Evolutionary conservation across 164 flowering plant genomes (phyloP), one percentile per base, ranked within the genome.

Genomic region (Warburgia ugandensis): DNA sequence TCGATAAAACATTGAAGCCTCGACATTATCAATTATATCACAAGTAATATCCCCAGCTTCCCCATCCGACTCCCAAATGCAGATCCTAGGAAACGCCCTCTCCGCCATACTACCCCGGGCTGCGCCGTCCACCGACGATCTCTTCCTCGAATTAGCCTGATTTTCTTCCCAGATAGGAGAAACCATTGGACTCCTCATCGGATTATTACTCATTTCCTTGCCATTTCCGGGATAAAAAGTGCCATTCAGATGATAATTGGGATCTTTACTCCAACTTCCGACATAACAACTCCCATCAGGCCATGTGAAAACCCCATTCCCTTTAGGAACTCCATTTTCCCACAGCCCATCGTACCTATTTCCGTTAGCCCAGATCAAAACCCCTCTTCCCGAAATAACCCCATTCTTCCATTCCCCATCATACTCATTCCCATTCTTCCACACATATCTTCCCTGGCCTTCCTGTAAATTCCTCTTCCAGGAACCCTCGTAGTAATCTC

Each of bases 11-110:
- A 71, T 70, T 0, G 80, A 70, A 0, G 90, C 79, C 55, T 80
- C 83, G 52, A 79, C 83, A 77, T 71, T 77, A 60, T 83, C 91
- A n/a, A 85, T 54, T 10, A 83, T 86, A 61, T 83, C 91, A 55
- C 91, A 83, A 29, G 95, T 86, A n/a, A 83, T 86, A 65, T 83
- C 91, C 7, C 95, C 95, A 12, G 80, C 91, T 42, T 81, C 95
- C 0, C 91, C 95, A 29, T 83, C 90, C 8, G 79, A 73, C 28
- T 83, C 95, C 95, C 95, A 86, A 22, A 86, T 81, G 50, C 95
- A 86, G 43, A 83, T 81, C 70, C 83, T 69, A 3, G 88, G 95
- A 35, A 80, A 83, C 45, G 30, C 57, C 68, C 68, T 63, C 53
- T 68, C 78, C 4, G 39, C 44, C 45, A 58, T 25, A 52, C 78